A percentile compares a stretch with the other conserved stretches of the same genome.
Evolutionary conservation across 371 early-diverging fungal species (phyloP).

Genomic region (Mortierella sp.): DNA sequence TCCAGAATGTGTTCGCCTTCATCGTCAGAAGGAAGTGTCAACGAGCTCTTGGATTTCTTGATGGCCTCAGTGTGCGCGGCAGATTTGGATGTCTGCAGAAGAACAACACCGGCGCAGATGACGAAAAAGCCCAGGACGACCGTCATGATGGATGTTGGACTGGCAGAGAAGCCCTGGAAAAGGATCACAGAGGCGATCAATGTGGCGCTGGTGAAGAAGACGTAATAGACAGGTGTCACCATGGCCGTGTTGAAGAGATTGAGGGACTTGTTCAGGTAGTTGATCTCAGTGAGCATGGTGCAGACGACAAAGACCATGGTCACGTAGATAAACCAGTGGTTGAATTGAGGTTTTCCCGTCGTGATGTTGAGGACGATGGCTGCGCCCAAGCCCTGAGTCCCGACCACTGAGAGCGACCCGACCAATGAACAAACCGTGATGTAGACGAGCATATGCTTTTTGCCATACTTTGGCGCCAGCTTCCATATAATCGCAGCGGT

Average conservation of each 20-base stretch:
- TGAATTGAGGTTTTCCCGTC: conserved; percentile 86
- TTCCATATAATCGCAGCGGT: conserved; percentile 78
- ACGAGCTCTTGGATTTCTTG: conserved; percentile 18
- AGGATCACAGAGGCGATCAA: conserved; percentile 90
- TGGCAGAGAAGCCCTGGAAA: conserved; percentile 88
- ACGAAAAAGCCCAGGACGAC: conserved; percentile 91
- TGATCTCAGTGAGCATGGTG: conserved; percentile 89
- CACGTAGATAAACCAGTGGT: conserved; percentile 87
- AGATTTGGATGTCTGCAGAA: conserved; percentile 55
- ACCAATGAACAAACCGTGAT: conserved; percentile 89
- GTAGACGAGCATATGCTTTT: conserved; percentile 87
- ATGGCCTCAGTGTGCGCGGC: conserved; percentile 19
- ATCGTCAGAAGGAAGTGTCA: conserved; percentile 12
- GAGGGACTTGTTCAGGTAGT: conserved; percentile 96
- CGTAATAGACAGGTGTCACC: conserved; percentile 94
- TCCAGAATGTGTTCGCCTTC: conserved; percentile 5
- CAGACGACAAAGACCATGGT: conserved; percentile 78
- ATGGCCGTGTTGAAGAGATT: conserved; percentile 93
- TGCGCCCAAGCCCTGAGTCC: conserved; percentile 91
- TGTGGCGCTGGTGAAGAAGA: conserved; percentile 93
- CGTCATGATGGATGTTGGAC: conserved; percentile 80
- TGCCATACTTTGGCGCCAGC: conserved; percentile 88
- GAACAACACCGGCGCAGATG: conserved; percentile 70
- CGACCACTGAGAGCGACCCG: conserved; percentile 94
- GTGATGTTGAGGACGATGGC: conserved; percentile 90